A percentile compares a stretch with the other conserved stretches of the same genome.
Conservation (phyloP, 371 early-diverging fungal genomes). For the Rhizomucor pusillus region DNA sequence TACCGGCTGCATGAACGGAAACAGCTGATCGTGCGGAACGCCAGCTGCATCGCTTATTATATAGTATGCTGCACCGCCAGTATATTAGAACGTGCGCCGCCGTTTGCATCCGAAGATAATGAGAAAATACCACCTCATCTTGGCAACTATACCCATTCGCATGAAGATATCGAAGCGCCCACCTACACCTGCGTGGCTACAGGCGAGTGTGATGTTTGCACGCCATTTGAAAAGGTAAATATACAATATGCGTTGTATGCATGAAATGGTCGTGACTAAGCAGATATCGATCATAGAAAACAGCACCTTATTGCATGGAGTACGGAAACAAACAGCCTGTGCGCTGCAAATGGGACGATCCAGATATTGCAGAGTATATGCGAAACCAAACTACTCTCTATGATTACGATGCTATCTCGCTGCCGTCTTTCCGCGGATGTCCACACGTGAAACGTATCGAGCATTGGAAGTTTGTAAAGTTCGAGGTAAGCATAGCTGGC, state of each 20-base stretch:
- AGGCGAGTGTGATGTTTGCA: slow-evolving; percentile 44
- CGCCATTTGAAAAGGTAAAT: slow-evolving; percentile 41
- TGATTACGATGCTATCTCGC: slow-evolving; percentile 36
- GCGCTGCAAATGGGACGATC: slow-evolving; percentile 44
- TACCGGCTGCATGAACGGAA: no score
- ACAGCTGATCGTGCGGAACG: no score
- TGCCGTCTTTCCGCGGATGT: slow-evolving; percentile 41
- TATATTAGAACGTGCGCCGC: slow-evolving; percentile 17
- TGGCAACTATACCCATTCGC: slow-evolving; percentile 48
- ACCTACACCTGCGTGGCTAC: slow-evolving; percentile 40
- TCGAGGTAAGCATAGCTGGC: slow-evolving; percentile 26
- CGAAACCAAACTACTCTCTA: slow-evolving; percentile 28
- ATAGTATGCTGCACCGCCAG: background rate
- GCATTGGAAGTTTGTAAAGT: slow-evolving; percentile 25
- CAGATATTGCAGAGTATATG: slow-evolving; percentile 27
- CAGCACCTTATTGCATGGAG: slow-evolving; percentile 36
- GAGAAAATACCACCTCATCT: slow-evolving; percentile 13
- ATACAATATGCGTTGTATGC: background rate
- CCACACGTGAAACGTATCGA: slow-evolving; percentile 40
- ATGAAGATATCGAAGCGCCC: slow-evolving; percentile 35
- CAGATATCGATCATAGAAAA: slow-evolving; percentile 30
- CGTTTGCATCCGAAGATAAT: slow-evolving; percentile 3
- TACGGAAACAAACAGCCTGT: slow-evolving; percentile 47
- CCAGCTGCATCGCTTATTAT: no score
- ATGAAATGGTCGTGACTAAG: background rate